Percentiles rank a stretch among this genome's conserved stretches.
Evolutionary conservation across 2,329 filamentous ascomycete species (phyloP).

Genomic region (Diplodia seriata): DNA sequence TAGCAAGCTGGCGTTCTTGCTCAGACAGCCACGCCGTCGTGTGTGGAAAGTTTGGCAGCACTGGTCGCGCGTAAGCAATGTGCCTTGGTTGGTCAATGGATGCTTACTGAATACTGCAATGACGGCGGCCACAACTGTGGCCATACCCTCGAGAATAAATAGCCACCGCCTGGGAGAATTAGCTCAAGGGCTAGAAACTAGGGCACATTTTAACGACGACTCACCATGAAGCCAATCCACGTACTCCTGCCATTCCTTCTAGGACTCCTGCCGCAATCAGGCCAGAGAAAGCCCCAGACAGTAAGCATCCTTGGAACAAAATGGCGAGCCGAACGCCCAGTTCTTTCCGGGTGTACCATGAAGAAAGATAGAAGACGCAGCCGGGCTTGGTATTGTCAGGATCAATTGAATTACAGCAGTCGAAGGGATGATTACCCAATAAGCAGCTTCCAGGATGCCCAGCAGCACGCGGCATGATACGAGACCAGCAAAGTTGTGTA

Average conservation of each 20-base stretch:
- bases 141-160: conserved; percentile 16
- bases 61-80: conserved; percentile 39
- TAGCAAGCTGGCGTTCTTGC: conserved; percentile 48
- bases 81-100: conserved; percentile 61
- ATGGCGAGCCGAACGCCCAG: conserved; percentile 34
- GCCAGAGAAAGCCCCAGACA: conserved; percentile 32
- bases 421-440: conserved; percentile 45
- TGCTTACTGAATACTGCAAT: conserved; percentile 49
- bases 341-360: conserved; percentile 36
- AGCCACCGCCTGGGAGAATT: conserved; percentile 12
- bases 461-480: conserved; percentile 60
- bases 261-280: conserved; percentile 33
- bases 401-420: background rate
- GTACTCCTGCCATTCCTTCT: conserved; percentile 38
- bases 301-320: conserved; percentile 31
- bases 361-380: conserved; percentile 35
- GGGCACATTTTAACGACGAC: background rate
- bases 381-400: conserved; percentile 19
- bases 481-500: conserved; percentile 54
- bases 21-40: conserved; percentile 50
- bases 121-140: conserved; percentile 40
- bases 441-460: conserved; percentile 61
- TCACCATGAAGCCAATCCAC: conserved; percentile 6
- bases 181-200: background rate
- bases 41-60: conserved; percentile 72